Evolutionary conservation across 2,329 filamentous ascomycete species (phyloP).

Genomic region (Arthrobotrys sphaeroides): DNA sequence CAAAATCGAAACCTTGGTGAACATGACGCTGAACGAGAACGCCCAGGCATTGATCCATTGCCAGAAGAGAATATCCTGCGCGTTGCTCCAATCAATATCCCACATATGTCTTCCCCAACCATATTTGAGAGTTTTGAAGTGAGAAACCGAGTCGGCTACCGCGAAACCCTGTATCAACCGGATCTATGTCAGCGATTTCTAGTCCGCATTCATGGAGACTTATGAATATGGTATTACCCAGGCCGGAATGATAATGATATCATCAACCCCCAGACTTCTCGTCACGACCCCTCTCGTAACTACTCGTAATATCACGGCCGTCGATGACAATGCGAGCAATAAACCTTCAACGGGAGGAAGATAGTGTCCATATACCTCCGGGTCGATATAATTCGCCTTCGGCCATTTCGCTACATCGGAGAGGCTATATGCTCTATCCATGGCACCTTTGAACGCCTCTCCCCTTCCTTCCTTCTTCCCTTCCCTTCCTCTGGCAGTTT

Average conservation of each 20-base stretch:
- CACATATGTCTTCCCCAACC: conserved; percentile 52
- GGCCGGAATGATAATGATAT: conserved; percentile 42
- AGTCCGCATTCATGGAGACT: not conserved
- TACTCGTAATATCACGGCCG: conserved; percentile 33
- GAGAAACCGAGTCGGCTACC: conserved; percentile 30
- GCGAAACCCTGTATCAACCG: conserved; percentile 28
- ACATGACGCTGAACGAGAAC: conserved; percentile 51
- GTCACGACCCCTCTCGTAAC: conserved; percentile 35
- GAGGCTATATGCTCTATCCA: conserved; percentile 46
- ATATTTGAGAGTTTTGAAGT: conserved; percentile 39
- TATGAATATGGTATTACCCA: conserved; percentile 31
- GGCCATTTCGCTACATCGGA: conserved; percentile 43
- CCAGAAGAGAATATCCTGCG: conserved; percentile 39
- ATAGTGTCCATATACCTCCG: conserved; percentile 41
- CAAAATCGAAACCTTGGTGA: conserved; percentile 46
- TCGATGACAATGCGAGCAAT: conserved; percentile 29
- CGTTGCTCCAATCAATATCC: conserved; percentile 44
- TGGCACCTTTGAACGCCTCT: conserved; percentile 6
- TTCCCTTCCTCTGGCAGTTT: conserved; percentile 11
- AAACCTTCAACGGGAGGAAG: conserved; percentile 31
- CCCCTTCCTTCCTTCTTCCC: not conserved
- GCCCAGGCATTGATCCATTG: conserved; percentile 52
- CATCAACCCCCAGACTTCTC: conserved; percentile 37
- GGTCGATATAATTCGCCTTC: conserved; percentile 42
- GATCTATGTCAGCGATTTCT: not conserved